phyloP scores from a whole-genome alignment of 345 rosid species.

The Eucalyptus melliodora region DNA sequence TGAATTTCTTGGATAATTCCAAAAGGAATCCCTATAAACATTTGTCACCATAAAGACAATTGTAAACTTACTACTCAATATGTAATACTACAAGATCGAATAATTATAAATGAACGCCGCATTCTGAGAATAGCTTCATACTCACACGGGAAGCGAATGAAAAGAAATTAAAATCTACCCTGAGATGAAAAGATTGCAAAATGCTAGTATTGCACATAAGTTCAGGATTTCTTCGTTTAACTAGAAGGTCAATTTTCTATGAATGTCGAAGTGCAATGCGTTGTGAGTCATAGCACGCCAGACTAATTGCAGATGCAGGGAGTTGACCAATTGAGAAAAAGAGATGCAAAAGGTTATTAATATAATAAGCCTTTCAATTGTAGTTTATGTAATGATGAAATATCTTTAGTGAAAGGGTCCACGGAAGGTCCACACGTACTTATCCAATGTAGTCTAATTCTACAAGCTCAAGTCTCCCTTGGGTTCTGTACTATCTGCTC shows the following conservation, averaged over 20 bases:
- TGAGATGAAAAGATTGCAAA: neutral
- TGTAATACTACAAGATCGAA: neutral
- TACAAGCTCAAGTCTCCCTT: neutral
- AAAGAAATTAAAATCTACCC: neutral
- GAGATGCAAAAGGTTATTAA: neutral
- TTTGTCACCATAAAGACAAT: neutral
- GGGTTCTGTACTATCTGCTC: neutral
- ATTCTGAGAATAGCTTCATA: neutral
- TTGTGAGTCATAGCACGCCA: neutral
- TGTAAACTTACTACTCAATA: neutral
- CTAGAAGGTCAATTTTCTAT: neutral
- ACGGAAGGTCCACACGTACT: neutral
- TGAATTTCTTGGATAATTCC: neutral
- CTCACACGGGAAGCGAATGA: neutral
- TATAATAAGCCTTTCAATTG: neutral
- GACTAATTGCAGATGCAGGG: neutral
- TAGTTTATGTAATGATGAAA: neutral
- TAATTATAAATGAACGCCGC: neutral
- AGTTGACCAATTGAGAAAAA: neutral
- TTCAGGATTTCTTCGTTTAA: neutral
- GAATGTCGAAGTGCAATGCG: neutral
- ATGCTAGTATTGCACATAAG: neutral
- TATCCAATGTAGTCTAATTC: neutral
- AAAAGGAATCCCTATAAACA: neutral
- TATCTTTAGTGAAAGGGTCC: neutral